Evolutionary conservation across 2,329 filamentous ascomycete genomes (phyloP), one percentile per base, ranked within the genome.

Genomic region (Rutstroemia sp.): DNA sequence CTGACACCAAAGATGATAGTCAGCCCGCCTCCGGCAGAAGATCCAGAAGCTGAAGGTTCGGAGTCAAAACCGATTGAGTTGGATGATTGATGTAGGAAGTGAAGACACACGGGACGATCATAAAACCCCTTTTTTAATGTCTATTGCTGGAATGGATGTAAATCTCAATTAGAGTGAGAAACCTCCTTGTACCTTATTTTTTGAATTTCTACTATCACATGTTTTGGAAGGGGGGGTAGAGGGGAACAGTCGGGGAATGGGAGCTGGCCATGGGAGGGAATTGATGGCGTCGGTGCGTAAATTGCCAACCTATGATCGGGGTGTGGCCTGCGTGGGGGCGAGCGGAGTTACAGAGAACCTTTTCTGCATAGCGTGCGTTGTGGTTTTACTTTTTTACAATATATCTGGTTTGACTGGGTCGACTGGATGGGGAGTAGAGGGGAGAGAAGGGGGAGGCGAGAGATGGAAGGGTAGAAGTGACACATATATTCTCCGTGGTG

Each of bases 11-110:
- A 65, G 12, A 65, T 64, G 27, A 56, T 68, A 9, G 57, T 69
- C 25, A 68, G 65, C 48, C 67, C 67, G n/a, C 67, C 67, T 14
- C 67, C 65, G 44, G 66, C 64, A 25, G 65, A 65, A 5, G 65
- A 64, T 25, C 55, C 56, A 9, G 59, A 67, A 45, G 8, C 30
- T 7, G 51, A 54, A 23, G 51, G 44, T 5, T 39, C 51, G 4
- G 12, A 25, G 51, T 61, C 60, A 37, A 67, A 65, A 46, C 66
- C 66, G 17, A 64, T 68, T 38, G 56, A 62, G 42, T 50, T 67
- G 48, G 65, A 68, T 61, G 64, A 65, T 57, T 59, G 51, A 59
- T 58, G 45, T 53, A 54, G 34, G 49, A 56, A 46, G 39, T 21
- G 38, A 56, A 48, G 49, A 60, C 55, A 54, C 17, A 54, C 30